Percentiles rank a stretch among this genome's conserved stretches.
Conservation (phyloP, 2,329 filamentous ascomycete species). For the Atkinsonella texensis region DNA sequence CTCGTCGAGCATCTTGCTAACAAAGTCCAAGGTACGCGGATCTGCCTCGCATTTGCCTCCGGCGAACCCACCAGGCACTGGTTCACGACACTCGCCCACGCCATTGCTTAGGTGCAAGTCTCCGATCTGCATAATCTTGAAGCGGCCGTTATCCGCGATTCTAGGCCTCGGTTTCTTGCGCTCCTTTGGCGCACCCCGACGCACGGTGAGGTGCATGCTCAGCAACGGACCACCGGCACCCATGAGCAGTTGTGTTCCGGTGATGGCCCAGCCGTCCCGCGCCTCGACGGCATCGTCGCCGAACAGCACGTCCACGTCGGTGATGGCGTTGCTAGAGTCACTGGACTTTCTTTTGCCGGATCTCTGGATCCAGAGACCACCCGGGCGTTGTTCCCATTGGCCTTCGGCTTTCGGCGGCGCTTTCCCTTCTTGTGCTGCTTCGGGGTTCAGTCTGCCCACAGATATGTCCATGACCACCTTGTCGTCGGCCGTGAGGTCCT, state of each 20-base stretch:
- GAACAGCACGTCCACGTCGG: conserved; percentile 75
- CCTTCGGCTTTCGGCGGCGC: conserved; percentile 30
- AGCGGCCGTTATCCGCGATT: conserved; percentile 79
- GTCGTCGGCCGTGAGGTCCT: conserved; percentile 63
- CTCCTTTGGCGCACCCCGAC: conserved; percentile 55
- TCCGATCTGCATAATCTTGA: conserved; percentile 96
- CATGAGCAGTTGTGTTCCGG: conserved; percentile 61
- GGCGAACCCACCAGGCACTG: conserved; percentile 61
- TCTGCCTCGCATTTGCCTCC: conserved; percentile 82
- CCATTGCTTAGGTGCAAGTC: conserved; percentile 91
- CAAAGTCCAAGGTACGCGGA: conserved; percentile 79
- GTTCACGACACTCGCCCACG: conserved; percentile 71
- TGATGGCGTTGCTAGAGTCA: conserved; percentile 64
- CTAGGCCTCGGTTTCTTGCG: conserved; percentile 59
- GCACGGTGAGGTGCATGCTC: conserved; percentile 65
- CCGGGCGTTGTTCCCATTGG: conserved; percentile 66
- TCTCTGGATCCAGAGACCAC: conserved; percentile 72
- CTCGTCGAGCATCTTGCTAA: conserved; percentile 71
- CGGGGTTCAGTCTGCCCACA: conserved; percentile 62
- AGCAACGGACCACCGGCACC: conserved; percentile 49
- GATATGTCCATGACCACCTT: conserved; percentile 69
- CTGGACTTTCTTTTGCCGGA: conserved; percentile 60
- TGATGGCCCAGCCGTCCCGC: conserved; percentile 71
- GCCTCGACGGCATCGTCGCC: conserved; percentile 87
- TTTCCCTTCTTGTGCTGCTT: conserved; percentile 1